Evolutionary conservation across 208 protist species (phyloP), one percentile per base, ranked within the genome.

Genomic region (Plasmodiophora brassicae): DNA sequence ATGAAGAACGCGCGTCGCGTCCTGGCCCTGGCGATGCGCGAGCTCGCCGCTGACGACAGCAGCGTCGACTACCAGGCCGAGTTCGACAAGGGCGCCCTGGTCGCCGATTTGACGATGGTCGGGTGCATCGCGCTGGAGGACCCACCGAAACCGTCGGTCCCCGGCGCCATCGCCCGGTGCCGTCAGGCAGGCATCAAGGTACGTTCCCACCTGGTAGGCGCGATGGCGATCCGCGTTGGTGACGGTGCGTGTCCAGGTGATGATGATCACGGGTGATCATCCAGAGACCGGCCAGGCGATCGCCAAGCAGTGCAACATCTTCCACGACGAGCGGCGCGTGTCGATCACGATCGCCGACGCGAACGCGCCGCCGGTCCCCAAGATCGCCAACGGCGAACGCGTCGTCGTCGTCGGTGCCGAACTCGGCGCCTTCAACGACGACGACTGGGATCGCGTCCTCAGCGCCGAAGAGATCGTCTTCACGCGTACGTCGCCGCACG

Each of bases 261-360:
- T 96, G 46, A 98, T 98, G 95, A 93, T 98, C 1, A 98, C 96
- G 44, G 96, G 96, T 46, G 96, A 98, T 88, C 94, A 98, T 90
- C 92, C 94, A 22, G 45, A 90, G 20, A 98, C 96, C 10, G 96
- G 96, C 1, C 84, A 78, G 36, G 94, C 96, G 14, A 98, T 98
- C 86, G 95, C 95, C n/a, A 25, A 95, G 65, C 92, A 96, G 28
- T 93, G 94, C 54, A 92, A 97, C 87, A 92, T 93, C 8, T 71
- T 90, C 22, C 41, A 44, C 25, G 35, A 89, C 0, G 89, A 71
- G 32, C 44, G 41, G 36, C 25, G 41, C 44, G 35, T 28, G n/a
- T 5, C n/a, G 5, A 28, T 22, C 85, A 71, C 32, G 85, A n/a
- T 71, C 41, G 39, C 36, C 41, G 8, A 90, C 83, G 14, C 28